Conservation (phyloP, 371 early-diverging fungal species). For the Circinella umbellata region DNA sequence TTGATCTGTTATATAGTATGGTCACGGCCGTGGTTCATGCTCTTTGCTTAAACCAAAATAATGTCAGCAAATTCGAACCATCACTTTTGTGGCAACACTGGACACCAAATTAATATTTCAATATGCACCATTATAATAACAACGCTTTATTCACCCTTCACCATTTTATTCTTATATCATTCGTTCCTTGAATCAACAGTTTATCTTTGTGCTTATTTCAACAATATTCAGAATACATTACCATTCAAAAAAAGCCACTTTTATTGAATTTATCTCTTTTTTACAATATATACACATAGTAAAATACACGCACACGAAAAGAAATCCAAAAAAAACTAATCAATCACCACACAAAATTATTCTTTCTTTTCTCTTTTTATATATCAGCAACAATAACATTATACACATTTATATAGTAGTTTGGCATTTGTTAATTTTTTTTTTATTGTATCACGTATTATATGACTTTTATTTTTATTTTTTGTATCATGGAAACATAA, state of each 20-base stretch:
- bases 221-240: neutral
- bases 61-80: neutral
- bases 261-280: no score
- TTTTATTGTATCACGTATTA: neutral
- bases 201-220: neutral
- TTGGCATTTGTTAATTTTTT: neutral
- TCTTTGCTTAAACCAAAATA: slow-evolving; percentile 11
- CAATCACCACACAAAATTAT: no score
- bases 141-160: neutral
- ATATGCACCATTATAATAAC: neutral
- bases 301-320: no score
- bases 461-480: neutral
- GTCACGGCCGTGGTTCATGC: slow-evolving; percentile 7
- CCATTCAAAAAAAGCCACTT: no score
- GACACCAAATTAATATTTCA: no score
- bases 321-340: no score
- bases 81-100: neutral
- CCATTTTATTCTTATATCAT: neutral
- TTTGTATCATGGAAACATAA: neutral
- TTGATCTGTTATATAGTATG: slow-evolving; percentile 5
- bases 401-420: neutral
- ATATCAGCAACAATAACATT: neutral
- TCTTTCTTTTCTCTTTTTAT: no score
- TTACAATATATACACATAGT: no score
- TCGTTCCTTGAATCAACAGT: neutral